Evolutionary conservation across 2,329 filamentous ascomycete genomes (phyloP).

Genomic region (Plectosphaerella sp.): DNA sequence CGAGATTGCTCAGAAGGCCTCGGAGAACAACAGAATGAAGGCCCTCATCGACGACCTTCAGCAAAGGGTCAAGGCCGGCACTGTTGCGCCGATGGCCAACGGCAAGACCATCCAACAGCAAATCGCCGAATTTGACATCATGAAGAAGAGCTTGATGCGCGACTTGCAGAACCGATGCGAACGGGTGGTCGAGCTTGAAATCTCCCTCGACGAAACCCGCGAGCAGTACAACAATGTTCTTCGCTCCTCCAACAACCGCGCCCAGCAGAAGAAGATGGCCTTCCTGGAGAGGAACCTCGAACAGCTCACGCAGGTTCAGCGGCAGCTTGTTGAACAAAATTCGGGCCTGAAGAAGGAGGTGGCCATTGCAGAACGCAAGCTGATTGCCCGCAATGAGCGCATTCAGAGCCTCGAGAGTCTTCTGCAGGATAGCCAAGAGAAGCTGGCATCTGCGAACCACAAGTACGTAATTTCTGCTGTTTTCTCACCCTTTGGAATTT

Average conservation of each 20-base stretch:
- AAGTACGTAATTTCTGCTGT: slow-evolving; percentile 58
- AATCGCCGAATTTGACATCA: slow-evolving; percentile 96
- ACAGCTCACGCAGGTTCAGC: slow-evolving; percentile 94
- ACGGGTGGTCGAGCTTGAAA: slow-evolving; percentile 95
- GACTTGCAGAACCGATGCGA: slow-evolving; percentile 98
- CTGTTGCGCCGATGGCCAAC: slow-evolving; percentile 59
- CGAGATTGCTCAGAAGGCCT: slow-evolving; percentile 70
- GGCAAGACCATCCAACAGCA: slow-evolving; percentile 96
- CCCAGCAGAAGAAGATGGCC: slow-evolving; percentile 99
- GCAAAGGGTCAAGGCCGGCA: slow-evolving; percentile 62
- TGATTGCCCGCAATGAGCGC: slow-evolving; percentile 93
- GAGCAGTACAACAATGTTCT: slow-evolving; percentile 99
- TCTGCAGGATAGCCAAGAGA: slow-evolving; percentile 96
- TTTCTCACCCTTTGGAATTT: slow-evolving; percentile 1
- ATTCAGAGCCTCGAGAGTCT: slow-evolving; percentile 91
- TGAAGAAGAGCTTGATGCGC: slow-evolving; percentile 99
- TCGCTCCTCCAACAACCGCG: slow-evolving; percentile 92
- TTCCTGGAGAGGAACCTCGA: slow-evolving; percentile 98
- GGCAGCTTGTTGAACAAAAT: slow-evolving; percentile 97
- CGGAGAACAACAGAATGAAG: slow-evolving; percentile 80
- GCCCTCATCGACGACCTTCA: slow-evolving; percentile 77
- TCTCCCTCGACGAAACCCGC: slow-evolving; percentile 91
- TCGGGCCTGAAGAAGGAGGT: slow-evolving; percentile 97
- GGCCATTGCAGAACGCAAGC: slow-evolving; percentile 93
- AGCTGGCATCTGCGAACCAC: slow-evolving; percentile 94